Base-by-base conservation (phyloP, 495 filamentous ascomycete genomes). In the Penicillium verhagenii region DNA sequence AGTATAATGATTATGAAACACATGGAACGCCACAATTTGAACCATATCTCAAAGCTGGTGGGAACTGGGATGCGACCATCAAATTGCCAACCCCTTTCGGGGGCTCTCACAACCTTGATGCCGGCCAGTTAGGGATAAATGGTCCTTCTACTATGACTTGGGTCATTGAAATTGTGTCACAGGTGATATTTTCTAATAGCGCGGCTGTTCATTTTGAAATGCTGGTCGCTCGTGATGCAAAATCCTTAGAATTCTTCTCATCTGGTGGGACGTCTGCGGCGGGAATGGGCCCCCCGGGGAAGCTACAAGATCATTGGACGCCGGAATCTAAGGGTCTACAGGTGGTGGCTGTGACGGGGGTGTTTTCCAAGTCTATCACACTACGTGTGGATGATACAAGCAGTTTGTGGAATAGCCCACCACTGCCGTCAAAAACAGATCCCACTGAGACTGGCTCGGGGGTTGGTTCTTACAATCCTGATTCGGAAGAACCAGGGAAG, bases 21-120 rank as follows among this genome's bases (percentile, higher is more conserved):
- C 75, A 80, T 72, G 89, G 88, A 50, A 77, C 83, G 3, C 92
- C 91, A 23, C 86, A 95, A 65, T 98, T 93, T 69, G 94, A 98
- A 66, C 92, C 94, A 11, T 89, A 96, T 69, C 82, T 98, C 58
- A 98, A 97, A 72, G 91, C 94, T 20, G 95, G 91, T 14, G 92
- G 89, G 18, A 85, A 75, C 49, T 98, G 91, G 86, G 82, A 83
- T 64, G 86, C 90, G 24, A 79, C 78, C 43, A 83, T 98, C 49
- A 79, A 82, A 7, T 82, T 97, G 4, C 93, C 92, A 2, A 81
- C 89, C 42, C 69, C 50, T 76, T 77, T 60, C 33, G 68, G 45
- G 38, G 67, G 40, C 64, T 71, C 44, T 19, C 56, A 64, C 52
- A 58, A 58, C 20, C 53, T 53, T 19, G 59, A 55, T 33, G 50